Evolutionary conservation across 306 rosid genomes (phyloP), one percentile per base, ranked within the genome.

Genomic region (Begonia loranthoides): DNA sequence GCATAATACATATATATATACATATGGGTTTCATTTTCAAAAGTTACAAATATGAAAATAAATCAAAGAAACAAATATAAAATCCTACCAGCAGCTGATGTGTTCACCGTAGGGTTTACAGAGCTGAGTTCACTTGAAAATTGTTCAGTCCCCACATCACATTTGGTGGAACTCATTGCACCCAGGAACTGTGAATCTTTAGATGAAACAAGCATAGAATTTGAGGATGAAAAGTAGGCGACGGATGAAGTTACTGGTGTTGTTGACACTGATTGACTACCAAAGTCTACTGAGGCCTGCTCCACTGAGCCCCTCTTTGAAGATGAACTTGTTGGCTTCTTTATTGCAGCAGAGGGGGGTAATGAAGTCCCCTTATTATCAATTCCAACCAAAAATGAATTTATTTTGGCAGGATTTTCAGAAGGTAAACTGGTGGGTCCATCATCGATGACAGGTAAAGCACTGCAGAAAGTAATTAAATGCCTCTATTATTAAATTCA

Each of bases 121-220:
- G 73, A 72, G 74, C 38, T 75, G 40, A 47, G 68, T 55, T 89
- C 89, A 60, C 78, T 73, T 41, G 68, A 68, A 59, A 78, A 71
- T 28, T 36, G 59, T 47, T 67, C 76, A 61, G 59, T 67, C 38
- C 77, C 95, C 52, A 77, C 74, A 63, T 82, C 92, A 43, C 75
- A 63, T 72, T 70, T 80, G 56, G 70, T 70, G 55, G 81, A 73
- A 51, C 84, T 83, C 51, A 57, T 80, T 50, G 76, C 68, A 80
- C 82, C 83, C 51, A 84, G 67, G 70, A 69, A 45, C 70, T 69
- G 55, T 50, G 71, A 66, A 70, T 80, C 94, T 54, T 59, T 71
- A 50, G 79, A 70, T 52, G 87, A 87, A 58, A 73, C 78, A 51
- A 80, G 67, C 28, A 77, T 73, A 13, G 83, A 83, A 63, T 78